Percentiles rank a stretch among this genome's conserved stretches.
phyloP scores from a whole-genome alignment of 2,329 filamentous ascomycete genomes.

The Pseudogymnoascus sp. region DNA sequence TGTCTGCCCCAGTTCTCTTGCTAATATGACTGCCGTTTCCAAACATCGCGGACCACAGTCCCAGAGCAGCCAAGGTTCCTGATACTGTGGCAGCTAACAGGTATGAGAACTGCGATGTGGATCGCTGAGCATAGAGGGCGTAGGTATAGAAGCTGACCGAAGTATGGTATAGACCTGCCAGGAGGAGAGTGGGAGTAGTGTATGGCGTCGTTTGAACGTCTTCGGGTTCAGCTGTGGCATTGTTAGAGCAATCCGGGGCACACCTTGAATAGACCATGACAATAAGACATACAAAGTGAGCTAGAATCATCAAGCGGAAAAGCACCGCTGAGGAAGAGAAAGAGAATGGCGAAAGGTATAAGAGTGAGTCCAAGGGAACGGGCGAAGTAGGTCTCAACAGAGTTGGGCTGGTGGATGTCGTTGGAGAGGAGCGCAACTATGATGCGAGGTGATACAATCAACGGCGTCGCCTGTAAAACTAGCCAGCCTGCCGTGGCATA shows the following conservation, averaged over 20 bases:
- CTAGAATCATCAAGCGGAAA: constrained; percentile 45
- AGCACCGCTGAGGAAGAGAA: constrained; percentile 53
- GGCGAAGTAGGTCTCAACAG: constrained; percentile 55
- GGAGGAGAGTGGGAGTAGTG: constrained; percentile 49
- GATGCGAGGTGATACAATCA: constrained; percentile 52
- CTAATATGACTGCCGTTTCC: constrained; percentile 48
- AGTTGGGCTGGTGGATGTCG: constrained; percentile 45
- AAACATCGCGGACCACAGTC: constrained; percentile 47
- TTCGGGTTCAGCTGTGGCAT: constrained; percentile 33
- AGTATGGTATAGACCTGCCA: constrained; percentile 51
- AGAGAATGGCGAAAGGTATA: constrained; percentile 46
- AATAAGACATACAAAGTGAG: constrained; percentile 19
- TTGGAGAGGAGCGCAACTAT: constrained; percentile 51
- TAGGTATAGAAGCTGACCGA: constrained; percentile 51
- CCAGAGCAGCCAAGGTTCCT: constrained; percentile 42
- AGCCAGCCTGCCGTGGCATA: constrained; percentile 42
- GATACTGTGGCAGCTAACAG: constrained; percentile 43
- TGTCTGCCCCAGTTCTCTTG: constrained; percentile 57
- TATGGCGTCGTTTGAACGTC: constrained; percentile 44
- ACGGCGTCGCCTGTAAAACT: constrained; percentile 37
- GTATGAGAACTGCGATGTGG: constrained; percentile 41
- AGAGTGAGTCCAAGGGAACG: constrained; percentile 51
- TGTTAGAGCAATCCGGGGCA: constrained; percentile 12
- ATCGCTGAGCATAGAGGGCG: constrained; percentile 40
- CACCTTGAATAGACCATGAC: background rate